A percentile compares a stretch with the other conserved stretches of the same genome.
Conservation (phyloP, 1,139 yeast species). For the Pichia sp. region DNA sequence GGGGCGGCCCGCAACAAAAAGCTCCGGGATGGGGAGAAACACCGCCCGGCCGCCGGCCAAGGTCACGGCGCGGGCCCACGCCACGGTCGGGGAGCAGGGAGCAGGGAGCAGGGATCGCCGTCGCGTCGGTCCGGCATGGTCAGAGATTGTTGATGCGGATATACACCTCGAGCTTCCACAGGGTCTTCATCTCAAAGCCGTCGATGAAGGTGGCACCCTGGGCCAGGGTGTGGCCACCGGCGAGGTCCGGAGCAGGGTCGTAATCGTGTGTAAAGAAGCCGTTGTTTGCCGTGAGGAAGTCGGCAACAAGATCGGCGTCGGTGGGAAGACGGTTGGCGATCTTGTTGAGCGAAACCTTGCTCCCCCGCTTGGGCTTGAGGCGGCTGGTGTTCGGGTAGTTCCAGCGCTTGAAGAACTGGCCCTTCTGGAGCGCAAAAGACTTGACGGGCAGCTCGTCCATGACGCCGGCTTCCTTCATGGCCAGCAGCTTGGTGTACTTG, state of each 20-base stretch:
- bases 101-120: no score
- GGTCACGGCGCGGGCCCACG: no score
- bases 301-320: slow-evolving; percentile 1
- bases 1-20: not conserved
- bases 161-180: slow-evolving; percentile 9
- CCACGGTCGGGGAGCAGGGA: no score
- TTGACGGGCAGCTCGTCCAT: slow-evolving; percentile 7
- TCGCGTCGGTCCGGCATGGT: no score
- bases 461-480: not conserved
- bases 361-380: not conserved
- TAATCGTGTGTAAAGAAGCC: slow-evolving; percentile 9
- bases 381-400: slow-evolving; percentile 6
- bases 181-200: slow-evolving; percentile 6
- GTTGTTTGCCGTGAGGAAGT: slow-evolving; percentile 6
- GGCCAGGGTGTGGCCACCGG: not conserved
- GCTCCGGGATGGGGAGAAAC: no score
- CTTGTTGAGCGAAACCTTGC: not conserved
- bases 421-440: slow-evolving; percentile 8
- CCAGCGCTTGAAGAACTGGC: slow-evolving; percentile 7
- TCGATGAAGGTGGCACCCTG: slow-evolving; percentile 1
- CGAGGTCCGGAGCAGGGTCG: not conserved
- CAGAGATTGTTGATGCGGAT: slow-evolving; percentile 8
- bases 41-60: no score
- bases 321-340: not conserved
- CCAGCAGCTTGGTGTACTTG: not conserved